Base-by-base conservation (phyloP, 805 yeast genomes). In the Hermanozyma aechmeae region DNA sequence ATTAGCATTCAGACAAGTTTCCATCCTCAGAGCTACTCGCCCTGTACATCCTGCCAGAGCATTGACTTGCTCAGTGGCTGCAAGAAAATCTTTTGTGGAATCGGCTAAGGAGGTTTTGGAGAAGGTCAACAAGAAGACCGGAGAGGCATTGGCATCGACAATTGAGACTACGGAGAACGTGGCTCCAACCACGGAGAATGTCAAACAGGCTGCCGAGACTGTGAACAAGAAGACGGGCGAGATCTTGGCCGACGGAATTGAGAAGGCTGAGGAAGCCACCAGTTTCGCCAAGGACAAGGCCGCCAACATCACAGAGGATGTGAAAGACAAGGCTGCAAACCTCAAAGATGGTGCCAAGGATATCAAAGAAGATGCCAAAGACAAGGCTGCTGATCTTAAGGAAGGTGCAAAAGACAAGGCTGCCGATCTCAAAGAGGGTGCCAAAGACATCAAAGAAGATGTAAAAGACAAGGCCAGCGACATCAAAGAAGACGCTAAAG, bases 201-300 rank as follows among this genome's bases (percentile, higher is more conserved):
- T 10, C 20, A 17, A 10, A 7, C 9, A 17, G 9, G 20, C 10
- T 17, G 20, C 47, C 7, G 32, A 43, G 3, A 43, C 31, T 23
- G 50, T 43, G 13, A 58, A 56, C 39, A 46, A 48, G 33, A 61
- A 57, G 41, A 56, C 60, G n/a, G 68, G 68, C 6, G 51, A 61
- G 29, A 53, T 50, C 6, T 48, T 58, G 12, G 68, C 67, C n/a
- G 51, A 48, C 13, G 61, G 65, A 2, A 44, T 62, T 32, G 63
- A 61, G 21, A 53, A 48, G 24, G 61, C 64, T 13, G 64, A 51
- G 24, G 28, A 38, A 6, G 36, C 30, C 7, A 33, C 35, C 5
- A 46, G 39, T 3, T 35, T 34, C 16, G 39, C 21, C 21, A 11
- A 18, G 21, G 21, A 11, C 21, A 18, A 18, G 11, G 21, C 11